Base-by-base conservation (phyloP, 2,329 filamentous ascomycete species). In the Truncatella angustata region DNA sequence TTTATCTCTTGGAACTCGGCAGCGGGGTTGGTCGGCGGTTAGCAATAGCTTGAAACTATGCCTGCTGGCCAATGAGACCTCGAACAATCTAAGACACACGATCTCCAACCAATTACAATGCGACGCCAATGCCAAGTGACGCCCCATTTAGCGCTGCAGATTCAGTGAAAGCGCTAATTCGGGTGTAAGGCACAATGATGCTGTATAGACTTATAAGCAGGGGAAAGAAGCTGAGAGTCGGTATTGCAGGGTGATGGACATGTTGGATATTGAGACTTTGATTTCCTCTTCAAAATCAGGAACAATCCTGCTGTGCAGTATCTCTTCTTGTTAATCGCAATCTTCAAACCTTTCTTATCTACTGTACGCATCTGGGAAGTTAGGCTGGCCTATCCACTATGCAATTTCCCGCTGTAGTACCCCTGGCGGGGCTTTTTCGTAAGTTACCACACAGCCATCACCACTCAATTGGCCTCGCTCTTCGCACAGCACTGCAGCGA, bases 31-130 rank as follows among this genome's bases (percentile, higher is more conserved):
- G n/a, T n/a, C n/a, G n/a, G n/a, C n/a, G n/a, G n/a, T n/a, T n/a
- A n/a, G n/a, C n/a, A n/a, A n/a, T n/a, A n/a, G n/a, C n/a, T n/a
- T n/a, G n/a, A n/a, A n/a, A n/a, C n/a, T n/a, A n/a, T n/a, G n/a
- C n/a, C n/a, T n/a, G n/a, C n/a, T n/a, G n/a, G 26, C 56, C 56
- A 63, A 61, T 58, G 56, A 57, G 50, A 20, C 18, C 14, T 34
- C 30, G 30, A 28, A 49, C 44, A 56, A 56, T 57, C 14, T 18
- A 42, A 50, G 23, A 28, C 35, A 40, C 9, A 24, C 21, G n/a
- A 30, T 14, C 18, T 14, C 28, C 11, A 12, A 30, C 47, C 47
- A 50, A 50, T 50, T 6, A 53, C 48, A 48, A n/a, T 36, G 20
- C 21, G 42, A 40, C 10, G 16, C 35, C 12, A 21, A 21, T 20